These are phyloP conservation scores for Bremia lactucae DNA, from an alignment of 352 stramenopile genomes.

Conservation along the genomic window DNA sequence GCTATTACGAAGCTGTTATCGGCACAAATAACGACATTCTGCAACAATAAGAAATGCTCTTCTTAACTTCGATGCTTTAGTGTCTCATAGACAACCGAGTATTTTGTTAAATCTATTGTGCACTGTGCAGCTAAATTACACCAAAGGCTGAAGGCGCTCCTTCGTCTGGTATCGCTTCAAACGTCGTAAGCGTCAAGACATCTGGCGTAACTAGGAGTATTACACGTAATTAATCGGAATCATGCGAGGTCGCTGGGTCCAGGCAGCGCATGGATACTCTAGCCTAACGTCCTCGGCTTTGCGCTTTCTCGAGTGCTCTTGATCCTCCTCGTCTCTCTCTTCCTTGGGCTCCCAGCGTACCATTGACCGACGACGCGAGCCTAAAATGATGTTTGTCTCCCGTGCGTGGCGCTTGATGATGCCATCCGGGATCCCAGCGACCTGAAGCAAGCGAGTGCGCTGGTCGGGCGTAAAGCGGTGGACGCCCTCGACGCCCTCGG, in stretches of 20 bases:
- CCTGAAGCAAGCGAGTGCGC: constrained; percentile 42
- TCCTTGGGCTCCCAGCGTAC: constrained; percentile 11
- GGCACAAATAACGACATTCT: too few relatives aligned
- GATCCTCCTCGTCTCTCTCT: constrained; percentile 8
- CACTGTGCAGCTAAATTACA: too few relatives aligned
- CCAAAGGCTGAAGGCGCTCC: too few relatives aligned
- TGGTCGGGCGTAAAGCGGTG: constrained; percentile 51
- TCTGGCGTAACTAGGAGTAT: neutral
- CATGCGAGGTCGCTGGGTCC: constrained; percentile 46
- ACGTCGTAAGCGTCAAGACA: too few relatives aligned
- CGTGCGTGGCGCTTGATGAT: constrained; percentile 58
- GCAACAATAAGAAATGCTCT: too few relatives aligned
- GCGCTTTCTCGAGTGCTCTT: constrained; percentile 23
- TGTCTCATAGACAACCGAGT: neutral
- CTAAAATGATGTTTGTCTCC: constrained; percentile 58
- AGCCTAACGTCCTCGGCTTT: constrained; percentile 34
- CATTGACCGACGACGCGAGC: constrained; percentile 33
- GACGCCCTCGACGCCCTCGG: constrained; percentile 48
- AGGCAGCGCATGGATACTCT: constrained; percentile 32
- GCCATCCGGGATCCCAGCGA: constrained; percentile 41
- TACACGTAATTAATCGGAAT: constrained; percentile 61
- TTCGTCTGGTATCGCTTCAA: too few relatives aligned
- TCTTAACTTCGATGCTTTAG: too few relatives aligned
- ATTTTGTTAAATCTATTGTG: too few relatives aligned
- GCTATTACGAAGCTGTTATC: too few relatives aligned